Evolutionary conservation across 768 basidiomycete species (phyloP), one percentile per base, ranked within the genome.

Genomic region (Kwoniella botswanensis): DNA sequence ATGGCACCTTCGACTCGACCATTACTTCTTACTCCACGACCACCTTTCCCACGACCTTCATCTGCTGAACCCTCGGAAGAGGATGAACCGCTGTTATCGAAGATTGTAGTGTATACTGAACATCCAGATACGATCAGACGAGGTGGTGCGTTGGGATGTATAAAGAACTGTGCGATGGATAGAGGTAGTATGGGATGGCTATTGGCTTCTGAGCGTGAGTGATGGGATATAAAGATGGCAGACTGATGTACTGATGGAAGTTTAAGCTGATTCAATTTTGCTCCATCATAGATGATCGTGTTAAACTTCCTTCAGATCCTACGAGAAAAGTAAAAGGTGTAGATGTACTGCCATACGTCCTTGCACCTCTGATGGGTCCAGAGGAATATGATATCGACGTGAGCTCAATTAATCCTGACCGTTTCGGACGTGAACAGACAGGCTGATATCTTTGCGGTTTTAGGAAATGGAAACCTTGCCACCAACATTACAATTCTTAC

Each of bases 331-430:
- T 84, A 41, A 81, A 81, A 2, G 94, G 94, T 4, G 89, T 98
- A 44, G 91, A 94, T 82, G 88, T 91, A 2, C 86, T 98, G 11
- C 91, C 93, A 0, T 92, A 90, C 79, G 86, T 99, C 12, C 87
- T 99, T 3, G 88, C 95, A 0, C 96, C 97, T 0, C 86, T 99
- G 2, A 94, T 96, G 53, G 95, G 96, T 6, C 91, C 94, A 1
- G 97, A 98, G 83, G 97, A 98, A 83, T 90, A 93, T 70, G 94
- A 97, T 67, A 86, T 96, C 1, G 95, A 98, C 71, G 93, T 93
- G 74, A 64, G 86, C 74, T 5, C n/a, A 41, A 67, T 44, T 3
- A 63, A 50, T 54, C 57, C 29, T 26, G 26, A n/a, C 62, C 41
- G 15, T n/a, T 3, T 22, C 4, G 3, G 12, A 52, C 5, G 15